Conservation (phyloP, 2,329 filamentous ascomycete genomes). For the Cadophora malorum region DNA sequence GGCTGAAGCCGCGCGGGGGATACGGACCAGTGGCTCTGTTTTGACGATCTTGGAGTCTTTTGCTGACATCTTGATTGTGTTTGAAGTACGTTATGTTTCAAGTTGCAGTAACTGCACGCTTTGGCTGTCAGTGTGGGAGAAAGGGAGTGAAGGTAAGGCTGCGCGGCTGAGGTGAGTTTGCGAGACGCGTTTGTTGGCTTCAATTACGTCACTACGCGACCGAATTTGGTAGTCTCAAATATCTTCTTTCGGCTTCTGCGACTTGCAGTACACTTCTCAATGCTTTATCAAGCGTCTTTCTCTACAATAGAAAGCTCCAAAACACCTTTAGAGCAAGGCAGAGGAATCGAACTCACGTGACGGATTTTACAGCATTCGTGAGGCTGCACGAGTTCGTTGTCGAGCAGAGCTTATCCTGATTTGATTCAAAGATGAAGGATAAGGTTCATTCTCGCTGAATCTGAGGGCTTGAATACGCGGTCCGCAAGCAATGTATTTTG, state of each 20-base stretch:
- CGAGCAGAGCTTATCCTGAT: no score
- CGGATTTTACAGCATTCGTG: no score
- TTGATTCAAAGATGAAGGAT: no score
- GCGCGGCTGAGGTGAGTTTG: background rate
- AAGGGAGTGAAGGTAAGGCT: background rate
- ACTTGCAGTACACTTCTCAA: background rate
- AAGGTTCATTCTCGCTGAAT: no score
- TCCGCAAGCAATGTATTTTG: no score
- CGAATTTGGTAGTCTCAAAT: background rate
- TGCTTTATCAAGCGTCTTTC: no score
- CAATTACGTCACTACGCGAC: constrained; percentile 21
- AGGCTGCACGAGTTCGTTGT: no score
- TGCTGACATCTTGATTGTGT: constrained; percentile 48
- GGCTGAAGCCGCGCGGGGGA: background rate
- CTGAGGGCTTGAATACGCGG: no score
- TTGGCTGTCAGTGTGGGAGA: background rate
- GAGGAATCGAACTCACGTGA: background rate
- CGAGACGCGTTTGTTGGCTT: constrained; percentile 10
- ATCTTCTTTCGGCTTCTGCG: background rate
- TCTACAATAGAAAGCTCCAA: no score
- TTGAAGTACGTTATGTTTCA: no score
- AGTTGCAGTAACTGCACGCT: background rate
- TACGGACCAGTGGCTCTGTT: constrained; percentile 52
- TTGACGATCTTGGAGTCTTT: constrained; percentile 52
- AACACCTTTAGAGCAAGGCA: background rate